Conservation (phyloP, 441 rosid species). For the Croton laevigatus region DNA sequence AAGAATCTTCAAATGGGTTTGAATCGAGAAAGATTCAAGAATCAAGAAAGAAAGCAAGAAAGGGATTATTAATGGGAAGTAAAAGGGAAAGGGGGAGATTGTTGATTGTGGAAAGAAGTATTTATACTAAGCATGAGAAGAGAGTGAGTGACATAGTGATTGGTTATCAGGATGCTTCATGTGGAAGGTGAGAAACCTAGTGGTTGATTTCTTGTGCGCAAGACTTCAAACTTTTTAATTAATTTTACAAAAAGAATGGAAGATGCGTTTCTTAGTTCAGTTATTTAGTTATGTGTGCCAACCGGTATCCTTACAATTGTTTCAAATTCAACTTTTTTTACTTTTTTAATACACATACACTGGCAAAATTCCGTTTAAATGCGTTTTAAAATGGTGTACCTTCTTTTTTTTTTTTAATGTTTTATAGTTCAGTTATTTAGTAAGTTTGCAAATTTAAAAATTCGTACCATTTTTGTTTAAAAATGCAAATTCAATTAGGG, state of each 20-base stretch:
- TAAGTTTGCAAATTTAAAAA: no score
- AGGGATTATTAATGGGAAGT: conserved; percentile 4
- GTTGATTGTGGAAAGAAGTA: conserved; percentile 5
- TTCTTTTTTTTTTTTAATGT: no score
- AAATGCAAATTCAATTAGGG: no score
- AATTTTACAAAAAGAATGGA: conserved; percentile 1
- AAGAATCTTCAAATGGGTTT: conserved; percentile 11
- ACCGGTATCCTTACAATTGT: background rate
- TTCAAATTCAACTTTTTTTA: no score
- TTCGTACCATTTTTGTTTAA: no score
- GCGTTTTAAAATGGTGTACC: no score
- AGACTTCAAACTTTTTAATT: no score
- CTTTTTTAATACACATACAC: no score
- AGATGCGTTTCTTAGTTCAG: conserved; percentile 45
- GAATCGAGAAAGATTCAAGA: conserved; percentile 25
- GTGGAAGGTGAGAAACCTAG: conserved; percentile 25
- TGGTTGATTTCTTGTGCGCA: conserved; percentile 12
- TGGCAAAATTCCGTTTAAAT: no score
- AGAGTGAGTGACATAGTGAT: background rate
- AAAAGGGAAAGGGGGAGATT: conserved; percentile 16
- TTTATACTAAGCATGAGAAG: conserved; percentile 20
- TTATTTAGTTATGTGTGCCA: conserved; percentile 33
- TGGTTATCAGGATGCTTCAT: conserved; percentile 27
- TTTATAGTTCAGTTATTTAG: no score
- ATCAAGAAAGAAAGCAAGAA: conserved; percentile 17